Base-by-base conservation (phyloP, 192 early-diverging fungal genomes). In the Coemansia sp. region DNA sequence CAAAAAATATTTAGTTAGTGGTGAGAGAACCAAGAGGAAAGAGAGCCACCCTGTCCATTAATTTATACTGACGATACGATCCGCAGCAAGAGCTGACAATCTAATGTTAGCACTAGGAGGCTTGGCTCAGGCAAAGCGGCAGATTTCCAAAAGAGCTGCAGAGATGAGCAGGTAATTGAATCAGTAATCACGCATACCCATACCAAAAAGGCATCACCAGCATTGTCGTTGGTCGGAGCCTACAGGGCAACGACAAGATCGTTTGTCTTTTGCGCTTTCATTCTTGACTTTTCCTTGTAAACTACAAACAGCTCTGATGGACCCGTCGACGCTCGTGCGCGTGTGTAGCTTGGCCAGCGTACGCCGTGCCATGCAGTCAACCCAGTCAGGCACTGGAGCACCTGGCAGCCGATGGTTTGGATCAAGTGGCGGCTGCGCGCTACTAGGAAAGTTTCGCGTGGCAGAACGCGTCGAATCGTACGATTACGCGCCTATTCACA, bases 401-500 rank as follows among this genome's bases (percentile, higher is more conserved):
- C 55, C 55, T n/a, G 17, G 15, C 27, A 31, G 55, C 55, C 55
- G 15, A 17, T 58, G 55, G 11, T 60, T 42, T 68, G 23, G 36
- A n/a, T 58, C 69, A 5, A 34, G 42, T 39, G 62, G 31, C 32
- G 70, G 75, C 17, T 41, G 31, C 15, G 75, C 66, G 15, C 67
- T 77, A 25, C 15, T 77, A 36, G 75, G 75, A 15, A 44, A 39
- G 1, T 63, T 77, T 62, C 41, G 75, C 19, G 75, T 77, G n/a
- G 70, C 70, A 14, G 61, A 63, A n/a, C 66, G 57, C 2, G 41
- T 66, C 10, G 75, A 77, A 55, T 62, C 63, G 15, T 63, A 67
- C 39, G 23, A 53, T n/a, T 4, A 12, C 9, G 51, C 65, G 2
- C 75, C 75, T 2, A 72, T 72, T 31, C 34, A 67, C 17, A 48